Conservation (phyloP, 176 grass and related monocot genomes). For the Paspalum notatum region DNA sequence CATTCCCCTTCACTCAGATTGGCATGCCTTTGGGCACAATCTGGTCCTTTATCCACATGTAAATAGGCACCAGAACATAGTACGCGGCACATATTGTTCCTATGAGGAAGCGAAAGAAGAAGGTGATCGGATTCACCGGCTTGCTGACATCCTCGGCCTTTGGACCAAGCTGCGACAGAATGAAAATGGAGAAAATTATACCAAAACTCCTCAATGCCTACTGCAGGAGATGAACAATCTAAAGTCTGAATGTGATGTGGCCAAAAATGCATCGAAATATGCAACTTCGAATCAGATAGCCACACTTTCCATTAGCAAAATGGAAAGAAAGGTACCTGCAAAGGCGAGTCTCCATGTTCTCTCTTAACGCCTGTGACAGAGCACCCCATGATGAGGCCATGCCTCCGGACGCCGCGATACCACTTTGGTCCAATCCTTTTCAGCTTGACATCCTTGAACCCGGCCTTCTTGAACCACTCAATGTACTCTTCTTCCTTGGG, state of each 20-base stretch:
- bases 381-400: conserved; percentile 95
- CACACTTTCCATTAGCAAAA: not conserved
- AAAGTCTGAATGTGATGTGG: not conserved
- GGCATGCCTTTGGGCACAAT: conserved; percentile 93
- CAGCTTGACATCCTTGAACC: conserved; percentile 83
- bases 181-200: not conserved
- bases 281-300: not conserved
- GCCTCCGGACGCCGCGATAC: conserved; percentile 87
- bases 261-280: not conserved
- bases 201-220: not conserved
- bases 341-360: conserved; percentile 70
- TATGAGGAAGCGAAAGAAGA: conserved; percentile 70
- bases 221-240: not conserved
- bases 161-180: conserved; percentile 69
- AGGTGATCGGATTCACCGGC: conserved; percentile 75
- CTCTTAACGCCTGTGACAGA: conserved; percentile 87
- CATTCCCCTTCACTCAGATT: conserved; percentile 50
- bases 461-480: conserved; percentile 89
- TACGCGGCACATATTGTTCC: conserved; percentile 80
- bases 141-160: conserved; percentile 86
- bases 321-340: conserved; percentile 44
- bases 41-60: conserved; percentile 99
- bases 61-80: conserved; percentile 91
- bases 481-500: conserved; percentile 98
- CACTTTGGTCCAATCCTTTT: conserved; percentile 97